phyloP scores from a whole-genome alignment of 352 stramenopile genomes.

The Globisporangium nodosum region DNA sequence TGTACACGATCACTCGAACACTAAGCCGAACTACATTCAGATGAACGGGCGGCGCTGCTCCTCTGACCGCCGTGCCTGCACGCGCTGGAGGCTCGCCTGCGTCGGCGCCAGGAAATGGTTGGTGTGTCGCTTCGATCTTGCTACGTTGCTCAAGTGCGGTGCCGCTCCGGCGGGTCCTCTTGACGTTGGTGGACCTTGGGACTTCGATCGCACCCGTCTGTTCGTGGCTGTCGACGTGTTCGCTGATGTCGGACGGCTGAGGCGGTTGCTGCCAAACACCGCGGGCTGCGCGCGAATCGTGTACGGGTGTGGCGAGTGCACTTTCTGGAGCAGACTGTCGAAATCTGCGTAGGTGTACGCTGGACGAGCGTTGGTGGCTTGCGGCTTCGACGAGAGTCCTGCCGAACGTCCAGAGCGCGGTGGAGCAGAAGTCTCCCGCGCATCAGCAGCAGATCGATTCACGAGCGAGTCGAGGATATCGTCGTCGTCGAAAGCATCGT shows the following conservation, averaged over 20 bases:
- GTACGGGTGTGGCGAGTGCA: constrained; percentile 25
- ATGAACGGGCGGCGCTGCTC: constrained; percentile 43
- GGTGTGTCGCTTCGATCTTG: constrained; percentile 18
- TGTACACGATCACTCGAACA: too few species aligned
- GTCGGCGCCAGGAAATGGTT: constrained; percentile 66
- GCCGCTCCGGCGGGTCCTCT: not conserved
- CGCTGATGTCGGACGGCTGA: not conserved
- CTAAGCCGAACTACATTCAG: not conserved
- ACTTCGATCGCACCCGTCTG: constrained; percentile 12
- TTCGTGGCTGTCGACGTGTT: not conserved
- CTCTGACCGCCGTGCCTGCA: constrained; percentile 22
- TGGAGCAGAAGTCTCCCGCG: not conserved
- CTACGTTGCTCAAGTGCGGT: not conserved
- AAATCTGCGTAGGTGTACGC: constrained; percentile 25
- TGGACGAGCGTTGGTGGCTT: not conserved
- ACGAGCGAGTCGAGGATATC: constrained; percentile 40
- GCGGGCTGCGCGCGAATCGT: constrained; percentile 14
- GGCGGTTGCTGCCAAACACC: not conserved
- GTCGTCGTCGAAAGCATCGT: constrained; percentile 12
- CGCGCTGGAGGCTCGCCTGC: constrained; percentile 54
- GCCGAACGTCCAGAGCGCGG: not conserved
- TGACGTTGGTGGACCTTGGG: constrained; percentile 8
- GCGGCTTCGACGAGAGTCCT: not conserved
- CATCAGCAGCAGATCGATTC: not conserved
- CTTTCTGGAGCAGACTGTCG: constrained; percentile 31